phyloP scores from a whole-genome alignment of 371 early-diverging fungal genomes.

The Mortierella sp. region DNA sequence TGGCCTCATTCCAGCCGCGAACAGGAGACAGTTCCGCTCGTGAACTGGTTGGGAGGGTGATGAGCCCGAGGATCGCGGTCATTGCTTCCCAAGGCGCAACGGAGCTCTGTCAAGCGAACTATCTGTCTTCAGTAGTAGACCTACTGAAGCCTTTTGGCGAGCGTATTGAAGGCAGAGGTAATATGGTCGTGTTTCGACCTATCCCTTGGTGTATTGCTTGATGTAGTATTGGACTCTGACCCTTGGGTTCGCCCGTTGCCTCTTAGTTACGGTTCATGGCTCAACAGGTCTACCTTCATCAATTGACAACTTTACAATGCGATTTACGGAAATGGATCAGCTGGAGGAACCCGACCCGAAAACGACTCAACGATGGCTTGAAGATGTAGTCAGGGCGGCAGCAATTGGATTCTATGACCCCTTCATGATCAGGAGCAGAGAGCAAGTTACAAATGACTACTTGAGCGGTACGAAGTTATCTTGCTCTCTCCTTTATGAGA shows the following conservation, averaged over 20 bases:
- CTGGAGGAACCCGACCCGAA: constrained; percentile 69
- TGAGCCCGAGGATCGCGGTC: constrained; percentile 82
- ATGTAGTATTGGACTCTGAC: too few relatives aligned
- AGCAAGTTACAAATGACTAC: constrained; percentile 62
- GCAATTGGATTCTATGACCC: constrained; percentile 24
- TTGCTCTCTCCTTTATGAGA: too few relatives aligned
- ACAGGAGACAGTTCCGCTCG: constrained; percentile 55
- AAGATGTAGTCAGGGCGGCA: constrained; percentile 61
- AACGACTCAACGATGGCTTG: constrained; percentile 64
- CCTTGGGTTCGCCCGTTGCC: too few relatives aligned
- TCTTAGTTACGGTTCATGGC: constrained; percentile 72
- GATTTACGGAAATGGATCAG: constrained; percentile 71
- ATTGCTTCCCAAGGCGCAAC: constrained; percentile 79
- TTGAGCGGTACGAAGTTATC: constrained; percentile 58
- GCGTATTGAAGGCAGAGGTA: constrained; percentile 78
- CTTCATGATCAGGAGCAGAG: constrained; percentile 28
- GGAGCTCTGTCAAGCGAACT: constrained; percentile 73
- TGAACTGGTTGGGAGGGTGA: constrained; percentile 67
- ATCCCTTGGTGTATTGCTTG: neutral
- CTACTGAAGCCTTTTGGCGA: constrained; percentile 88
- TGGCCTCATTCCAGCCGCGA: constrained; percentile 24
- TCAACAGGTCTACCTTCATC: constrained; percentile 69
- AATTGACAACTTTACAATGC: constrained; percentile 74
- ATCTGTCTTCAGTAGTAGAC: constrained; percentile 76
- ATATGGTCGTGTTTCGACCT: neutral